Conservation (phyloP, 306 rosid genomes). For the Sicyos baderoa region DNA sequence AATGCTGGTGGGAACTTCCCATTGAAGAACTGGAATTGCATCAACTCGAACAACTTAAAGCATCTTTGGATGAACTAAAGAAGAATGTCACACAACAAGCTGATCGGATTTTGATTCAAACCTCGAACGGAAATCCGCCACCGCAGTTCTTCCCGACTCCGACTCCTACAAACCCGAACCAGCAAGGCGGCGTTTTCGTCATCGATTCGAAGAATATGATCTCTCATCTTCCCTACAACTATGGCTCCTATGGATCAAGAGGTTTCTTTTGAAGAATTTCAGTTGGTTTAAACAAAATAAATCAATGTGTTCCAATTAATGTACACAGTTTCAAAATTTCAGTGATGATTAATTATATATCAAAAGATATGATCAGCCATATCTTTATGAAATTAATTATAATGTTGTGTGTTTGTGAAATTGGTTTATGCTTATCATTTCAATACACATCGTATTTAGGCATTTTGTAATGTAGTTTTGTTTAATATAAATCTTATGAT, state of each 20-base stretch:
- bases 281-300: background rate
- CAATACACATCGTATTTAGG: background rate
- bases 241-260: constrained; percentile 23
- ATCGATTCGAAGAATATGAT: constrained; percentile 13
- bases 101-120: constrained; percentile 28
- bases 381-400: background rate
- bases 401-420: background rate
- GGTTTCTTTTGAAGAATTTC: constrained; percentile 21
- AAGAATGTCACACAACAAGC: constrained; percentile 30
- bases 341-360: background rate
- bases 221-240: constrained; percentile 14
- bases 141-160: constrained; percentile 8
- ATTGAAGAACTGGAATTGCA: constrained; percentile 22
- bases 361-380: background rate
- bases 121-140: constrained; percentile 16
- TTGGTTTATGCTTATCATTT: background rate
- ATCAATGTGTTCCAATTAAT: background rate
- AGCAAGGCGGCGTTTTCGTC: constrained; percentile 2
- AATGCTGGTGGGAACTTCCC: constrained; percentile 26
- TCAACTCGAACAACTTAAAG: constrained; percentile 25
- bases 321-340: background rate
- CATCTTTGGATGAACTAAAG: constrained; percentile 26
- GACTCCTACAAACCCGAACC: background rate
- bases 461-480: background rate
- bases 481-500: background rate